phyloP scores from a whole-genome alignment of 129 eudicot species.

The Saposhnikovia divaricata region DNA sequence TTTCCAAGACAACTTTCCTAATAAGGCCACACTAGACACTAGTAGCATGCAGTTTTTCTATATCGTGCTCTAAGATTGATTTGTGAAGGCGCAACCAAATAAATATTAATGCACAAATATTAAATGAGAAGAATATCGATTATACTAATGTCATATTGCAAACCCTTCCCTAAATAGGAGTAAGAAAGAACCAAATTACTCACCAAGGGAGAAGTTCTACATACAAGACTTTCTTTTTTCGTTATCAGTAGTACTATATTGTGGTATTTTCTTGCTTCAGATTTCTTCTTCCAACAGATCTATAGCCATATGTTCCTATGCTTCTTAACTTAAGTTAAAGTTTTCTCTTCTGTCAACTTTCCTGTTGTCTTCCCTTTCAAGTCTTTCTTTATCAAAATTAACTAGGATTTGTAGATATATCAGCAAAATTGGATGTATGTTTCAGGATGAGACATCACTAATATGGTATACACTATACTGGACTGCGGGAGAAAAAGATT shows the following conservation, averaged over 20 bases:
- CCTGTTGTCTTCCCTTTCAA: background rate
- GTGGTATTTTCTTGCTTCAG: background rate
- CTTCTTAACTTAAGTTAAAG: background rate
- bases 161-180: background rate
- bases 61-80: background rate
- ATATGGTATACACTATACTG: slow-evolving; percentile 31
- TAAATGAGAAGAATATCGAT: too few relatives aligned
- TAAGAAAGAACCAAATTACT: too few relatives aligned
- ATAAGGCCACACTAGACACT: too few relatives aligned
- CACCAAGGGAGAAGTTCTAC: background rate
- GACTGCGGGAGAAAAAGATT: too few relatives aligned
- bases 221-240: background rate
- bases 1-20: too few relatives aligned
- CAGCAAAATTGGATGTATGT: background rate
- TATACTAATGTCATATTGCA: background rate
- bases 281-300: background rate
- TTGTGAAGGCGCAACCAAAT: background rate
- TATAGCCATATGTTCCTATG: background rate
- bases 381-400: background rate
- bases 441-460: slow-evolving; percentile 55
- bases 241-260: background rate
- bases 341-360: background rate
- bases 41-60: too few relatives aligned
- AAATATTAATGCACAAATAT: background rate
- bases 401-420: background rate